A percentile compares a stretch with the other conserved stretches of the same genome.
Evolutionary conservation across 2,329 filamentous ascomycete genomes (phyloP).

Genomic region (Domatiomyces globalis): DNA sequence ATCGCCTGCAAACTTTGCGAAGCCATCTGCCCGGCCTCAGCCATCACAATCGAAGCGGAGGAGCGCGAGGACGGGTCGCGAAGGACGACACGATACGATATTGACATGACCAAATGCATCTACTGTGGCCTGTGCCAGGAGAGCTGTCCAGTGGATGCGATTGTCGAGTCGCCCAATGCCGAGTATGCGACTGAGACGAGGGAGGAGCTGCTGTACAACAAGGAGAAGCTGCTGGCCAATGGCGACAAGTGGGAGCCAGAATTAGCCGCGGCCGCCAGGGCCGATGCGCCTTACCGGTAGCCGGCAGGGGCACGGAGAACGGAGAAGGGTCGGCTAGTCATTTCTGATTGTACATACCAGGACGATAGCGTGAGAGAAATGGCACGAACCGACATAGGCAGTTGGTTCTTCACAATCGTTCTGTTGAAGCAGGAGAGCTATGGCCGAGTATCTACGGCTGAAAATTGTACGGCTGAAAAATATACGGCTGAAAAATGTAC

Average conservation of each 20-base stretch:
- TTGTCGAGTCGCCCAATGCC: constrained; percentile 60
- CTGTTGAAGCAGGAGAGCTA: neutral
- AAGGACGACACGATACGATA: constrained; percentile 93
- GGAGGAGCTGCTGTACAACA: constrained; percentile 95
- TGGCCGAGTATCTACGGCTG: neutral
- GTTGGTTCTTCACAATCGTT: neutral
- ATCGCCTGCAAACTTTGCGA: constrained; percentile 99
- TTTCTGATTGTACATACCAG: constrained; percentile 9
- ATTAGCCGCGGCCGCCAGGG: constrained; percentile 77
- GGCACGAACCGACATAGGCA: neutral
- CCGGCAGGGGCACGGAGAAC: neutral
- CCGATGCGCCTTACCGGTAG: constrained; percentile 85
- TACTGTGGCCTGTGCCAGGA: constrained; percentile 99
- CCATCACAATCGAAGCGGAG: constrained; percentile 97
- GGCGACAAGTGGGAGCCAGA: constrained; percentile 98
- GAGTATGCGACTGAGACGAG: constrained; percentile 65
- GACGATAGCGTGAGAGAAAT: neutral
- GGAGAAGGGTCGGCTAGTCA: neutral
- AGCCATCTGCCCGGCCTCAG: constrained; percentile 92
- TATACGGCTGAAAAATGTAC: neutral
- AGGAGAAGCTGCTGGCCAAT: constrained; percentile 80
- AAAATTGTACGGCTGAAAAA: neutral
- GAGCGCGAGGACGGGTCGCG: constrained; percentile 92
- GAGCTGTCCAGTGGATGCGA: constrained; percentile 95
- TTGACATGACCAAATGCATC: constrained; percentile 99